These are phyloP conservation scores for Phellopilus nigrolimitatus DNA, from an alignment of 1,284 basidiomycete genomes.

Conservation along the genomic window DNA sequence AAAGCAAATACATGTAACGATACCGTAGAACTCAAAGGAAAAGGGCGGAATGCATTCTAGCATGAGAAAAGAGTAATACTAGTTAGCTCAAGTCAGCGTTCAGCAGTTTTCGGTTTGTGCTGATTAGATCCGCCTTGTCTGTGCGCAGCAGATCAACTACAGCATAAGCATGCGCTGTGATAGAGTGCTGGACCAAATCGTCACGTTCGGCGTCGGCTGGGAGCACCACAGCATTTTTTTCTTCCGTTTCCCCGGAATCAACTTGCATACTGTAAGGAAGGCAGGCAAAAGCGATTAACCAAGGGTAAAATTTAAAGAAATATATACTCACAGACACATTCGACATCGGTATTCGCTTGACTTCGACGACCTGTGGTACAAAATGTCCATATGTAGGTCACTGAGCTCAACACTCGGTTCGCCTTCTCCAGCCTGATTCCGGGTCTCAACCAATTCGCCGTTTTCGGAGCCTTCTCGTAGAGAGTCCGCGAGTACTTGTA, in stretches of 20 bases:
- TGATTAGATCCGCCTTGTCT: neutral
- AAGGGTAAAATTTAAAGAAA: neutral
- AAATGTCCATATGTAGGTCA: constrained; percentile 1
- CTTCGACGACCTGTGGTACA: constrained; percentile 3
- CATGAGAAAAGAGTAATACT: neutral
- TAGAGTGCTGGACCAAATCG: neutral
- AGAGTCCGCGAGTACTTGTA: neutral
- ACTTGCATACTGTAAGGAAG: neutral
- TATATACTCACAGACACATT: constrained; percentile 6
- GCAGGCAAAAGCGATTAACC: too few species aligned
- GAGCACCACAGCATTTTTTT: neutral
- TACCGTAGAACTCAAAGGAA: too few species aligned
- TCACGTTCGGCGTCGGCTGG: neutral
- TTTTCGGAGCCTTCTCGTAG: neutral
- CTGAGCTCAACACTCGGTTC: neutral
- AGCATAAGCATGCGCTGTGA: neutral
- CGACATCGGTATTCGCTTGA: constrained; percentile 4
- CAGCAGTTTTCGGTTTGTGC: neutral
- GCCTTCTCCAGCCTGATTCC: neutral
- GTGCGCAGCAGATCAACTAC: neutral
- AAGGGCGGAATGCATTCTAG: too few species aligned
- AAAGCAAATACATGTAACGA: too few species aligned
- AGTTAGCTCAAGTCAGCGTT: neutral
- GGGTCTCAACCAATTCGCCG: neutral
- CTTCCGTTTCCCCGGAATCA: neutral